phyloP scores from a whole-genome alignment of 306 rosid species.

The Begonia loranthoides region DNA sequence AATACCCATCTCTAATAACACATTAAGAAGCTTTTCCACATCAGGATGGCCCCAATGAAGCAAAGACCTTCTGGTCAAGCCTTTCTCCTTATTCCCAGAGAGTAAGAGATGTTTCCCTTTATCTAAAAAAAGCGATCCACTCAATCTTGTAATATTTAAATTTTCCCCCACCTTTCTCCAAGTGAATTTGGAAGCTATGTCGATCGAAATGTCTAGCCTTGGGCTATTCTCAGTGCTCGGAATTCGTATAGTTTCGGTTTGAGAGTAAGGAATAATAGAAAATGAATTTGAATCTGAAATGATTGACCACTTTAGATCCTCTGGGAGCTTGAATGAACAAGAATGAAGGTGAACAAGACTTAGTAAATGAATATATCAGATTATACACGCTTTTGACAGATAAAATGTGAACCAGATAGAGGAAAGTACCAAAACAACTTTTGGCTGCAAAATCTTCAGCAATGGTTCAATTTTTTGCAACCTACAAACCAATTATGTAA shows the following conservation, averaged over 20 bases:
- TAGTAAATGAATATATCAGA: conserved; percentile 2
- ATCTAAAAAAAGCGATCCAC: conserved; percentile 39
- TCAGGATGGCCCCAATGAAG: conserved; percentile 43
- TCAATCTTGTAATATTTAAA: conserved; percentile 38
- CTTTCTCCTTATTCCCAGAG: conserved; percentile 13
- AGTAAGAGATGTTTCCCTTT: conserved; percentile 35
- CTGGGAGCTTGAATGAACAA: conserved; percentile 37
- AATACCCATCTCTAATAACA: conserved; percentile 45
- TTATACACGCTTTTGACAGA: conserved; percentile 2
- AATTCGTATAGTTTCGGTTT: conserved; percentile 31
- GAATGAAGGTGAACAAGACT: conserved; percentile 1
- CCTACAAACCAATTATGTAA: conserved; percentile 25
- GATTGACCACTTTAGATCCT: conserved; percentile 28
- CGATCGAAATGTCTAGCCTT: conserved; percentile 37
- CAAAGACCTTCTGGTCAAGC: conserved; percentile 19
- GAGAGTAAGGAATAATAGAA: conserved; percentile 33
- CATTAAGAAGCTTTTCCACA: conserved; percentile 34
- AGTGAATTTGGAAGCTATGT: conserved; percentile 47
- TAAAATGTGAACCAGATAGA: conserved; percentile 1
- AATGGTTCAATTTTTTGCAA: conserved; percentile 39
- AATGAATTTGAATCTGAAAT: conserved; percentile 24
- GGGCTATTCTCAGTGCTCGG: conserved; percentile 30
- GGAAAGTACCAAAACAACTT: conserved; percentile 43
- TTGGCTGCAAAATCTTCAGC: conserved; percentile 48
- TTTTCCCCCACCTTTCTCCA: conserved; percentile 43